Conservation (phyloP, 768 basidiomycete genomes). For the Boletus sensibilis region DNA sequence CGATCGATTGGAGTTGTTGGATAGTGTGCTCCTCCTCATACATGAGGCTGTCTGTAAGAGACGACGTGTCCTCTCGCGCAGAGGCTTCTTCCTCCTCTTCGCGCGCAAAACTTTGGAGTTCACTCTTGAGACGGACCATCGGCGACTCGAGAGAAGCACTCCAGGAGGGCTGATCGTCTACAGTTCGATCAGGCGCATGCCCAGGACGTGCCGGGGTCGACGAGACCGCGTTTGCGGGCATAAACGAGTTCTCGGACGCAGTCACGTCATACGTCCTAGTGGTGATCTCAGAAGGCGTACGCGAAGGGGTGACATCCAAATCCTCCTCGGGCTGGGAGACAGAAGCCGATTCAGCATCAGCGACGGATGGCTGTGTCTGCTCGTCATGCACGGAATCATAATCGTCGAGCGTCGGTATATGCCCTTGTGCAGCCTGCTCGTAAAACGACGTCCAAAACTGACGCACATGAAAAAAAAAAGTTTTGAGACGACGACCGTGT, state of each 20-base stretch:
- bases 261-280: constrained; percentile 37
- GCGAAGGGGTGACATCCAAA: constrained; percentile 12
- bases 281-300: constrained; percentile 1
- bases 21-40: constrained; percentile 31
- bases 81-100: constrained; percentile 38
- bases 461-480: not conserved
- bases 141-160: constrained; percentile 73
- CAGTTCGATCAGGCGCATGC: constrained; percentile 36
- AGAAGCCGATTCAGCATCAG: constrained; percentile 14
- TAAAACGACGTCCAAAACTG: constrained; percentile 98
- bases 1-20: constrained; percentile 25
- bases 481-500: not conserved
- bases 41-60: constrained; percentile 27
- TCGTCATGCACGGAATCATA: constrained; percentile 56
- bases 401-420: constrained; percentile 73
- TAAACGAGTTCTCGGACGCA: constrained; percentile 69
- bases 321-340: constrained; percentile 14
- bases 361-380: constrained; percentile 36
- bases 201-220: constrained; percentile 66
- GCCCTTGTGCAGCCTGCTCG: constrained; percentile 87
- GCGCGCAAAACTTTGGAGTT: constrained; percentile 53
- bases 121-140: constrained; percentile 61
- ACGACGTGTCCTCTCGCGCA: constrained; percentile 19
- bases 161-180: constrained; percentile 62
- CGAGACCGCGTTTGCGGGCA: constrained; percentile 68